Evolutionary conservation across 106 monocot species (phyloP).

Genomic region (Alisma plantagoaquatica): DNA sequence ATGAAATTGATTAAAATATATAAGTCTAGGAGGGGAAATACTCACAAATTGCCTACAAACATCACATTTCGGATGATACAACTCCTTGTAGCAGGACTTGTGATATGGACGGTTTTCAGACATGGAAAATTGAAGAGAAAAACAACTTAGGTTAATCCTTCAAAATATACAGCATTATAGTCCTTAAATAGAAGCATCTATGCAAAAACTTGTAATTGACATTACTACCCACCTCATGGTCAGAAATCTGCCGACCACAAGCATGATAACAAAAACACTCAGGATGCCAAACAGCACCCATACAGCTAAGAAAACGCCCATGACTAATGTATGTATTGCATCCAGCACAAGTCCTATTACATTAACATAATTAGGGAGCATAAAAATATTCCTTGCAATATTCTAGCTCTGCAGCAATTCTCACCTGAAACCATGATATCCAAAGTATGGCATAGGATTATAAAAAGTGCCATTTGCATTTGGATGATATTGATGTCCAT

Average conservation of each 20-base stretch:
- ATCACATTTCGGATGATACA: slow-evolving; percentile 73
- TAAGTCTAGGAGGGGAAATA: no score
- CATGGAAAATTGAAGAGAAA: slow-evolving; percentile 48
- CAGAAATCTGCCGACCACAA: slow-evolving; percentile 67
- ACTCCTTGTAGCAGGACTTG: slow-evolving; percentile 49
- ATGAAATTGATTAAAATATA: no score
- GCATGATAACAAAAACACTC: slow-evolving; percentile 68
- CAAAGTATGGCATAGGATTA: no score
- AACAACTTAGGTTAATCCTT: slow-evolving; percentile 1
- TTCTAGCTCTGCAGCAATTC: no score
- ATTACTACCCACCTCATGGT: slow-evolving; percentile 51
- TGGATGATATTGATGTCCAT: no score
- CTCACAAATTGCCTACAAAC: slow-evolving; percentile 87
- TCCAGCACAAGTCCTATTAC: slow-evolving; percentile 77
- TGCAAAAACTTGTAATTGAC: no score
- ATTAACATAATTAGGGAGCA: no score
- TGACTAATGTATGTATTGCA: slow-evolving; percentile 49
- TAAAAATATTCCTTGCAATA: no score
- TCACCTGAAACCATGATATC: no score
- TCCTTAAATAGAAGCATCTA: no score
- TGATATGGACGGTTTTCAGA: slow-evolving; percentile 57
- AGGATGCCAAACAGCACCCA: slow-evolving; percentile 69
- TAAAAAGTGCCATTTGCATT: no score
- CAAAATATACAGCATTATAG: neutral
- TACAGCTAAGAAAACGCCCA: slow-evolving; percentile 69